Conservation (phyloP, 345 rosid genomes). For the Eucalyptus regnans region DNA sequence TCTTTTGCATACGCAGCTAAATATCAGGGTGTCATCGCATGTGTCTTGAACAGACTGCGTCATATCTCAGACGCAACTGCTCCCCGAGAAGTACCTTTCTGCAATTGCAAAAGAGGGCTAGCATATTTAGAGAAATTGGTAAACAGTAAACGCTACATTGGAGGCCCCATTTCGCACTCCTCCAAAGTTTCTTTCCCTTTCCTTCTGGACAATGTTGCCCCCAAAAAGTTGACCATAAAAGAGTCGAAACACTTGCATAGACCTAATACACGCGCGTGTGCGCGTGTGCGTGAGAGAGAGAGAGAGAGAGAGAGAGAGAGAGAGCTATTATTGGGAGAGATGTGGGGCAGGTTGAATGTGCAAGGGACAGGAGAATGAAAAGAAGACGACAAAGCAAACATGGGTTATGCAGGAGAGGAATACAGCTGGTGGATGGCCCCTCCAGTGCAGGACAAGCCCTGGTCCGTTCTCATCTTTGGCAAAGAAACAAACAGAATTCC, state of each 20-base stretch:
- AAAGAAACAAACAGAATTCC: neutral
- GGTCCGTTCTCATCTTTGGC: neutral
- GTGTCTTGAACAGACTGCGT: neutral
- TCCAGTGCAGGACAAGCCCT: neutral
- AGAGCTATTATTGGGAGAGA: slow-evolving; percentile 15
- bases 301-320: neutral
- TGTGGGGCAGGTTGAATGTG: slow-evolving; percentile 1
- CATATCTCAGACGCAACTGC: neutral
- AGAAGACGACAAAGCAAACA: slow-evolving; percentile 18
- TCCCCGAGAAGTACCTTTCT: neutral
- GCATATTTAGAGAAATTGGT: neutral
- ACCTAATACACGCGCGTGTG: neutral
- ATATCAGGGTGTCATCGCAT: neutral
- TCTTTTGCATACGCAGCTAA: neutral
- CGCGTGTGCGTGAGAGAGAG: neutral
- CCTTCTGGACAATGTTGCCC: neutral
- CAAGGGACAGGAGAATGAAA: slow-evolving; percentile 10
- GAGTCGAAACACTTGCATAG: neutral
- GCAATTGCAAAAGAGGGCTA: neutral
- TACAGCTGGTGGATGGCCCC: slow-evolving; percentile 34
- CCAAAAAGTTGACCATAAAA: neutral
- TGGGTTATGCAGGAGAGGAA: slow-evolving; percentile 1
- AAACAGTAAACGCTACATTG: neutral
- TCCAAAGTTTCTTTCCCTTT: neutral
- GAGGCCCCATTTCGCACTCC: neutral